These are phyloP conservation scores for Globisporangium echinulatum DNA, from an alignment of 352 stramenopile species.

Conservation along the genomic window DNA sequence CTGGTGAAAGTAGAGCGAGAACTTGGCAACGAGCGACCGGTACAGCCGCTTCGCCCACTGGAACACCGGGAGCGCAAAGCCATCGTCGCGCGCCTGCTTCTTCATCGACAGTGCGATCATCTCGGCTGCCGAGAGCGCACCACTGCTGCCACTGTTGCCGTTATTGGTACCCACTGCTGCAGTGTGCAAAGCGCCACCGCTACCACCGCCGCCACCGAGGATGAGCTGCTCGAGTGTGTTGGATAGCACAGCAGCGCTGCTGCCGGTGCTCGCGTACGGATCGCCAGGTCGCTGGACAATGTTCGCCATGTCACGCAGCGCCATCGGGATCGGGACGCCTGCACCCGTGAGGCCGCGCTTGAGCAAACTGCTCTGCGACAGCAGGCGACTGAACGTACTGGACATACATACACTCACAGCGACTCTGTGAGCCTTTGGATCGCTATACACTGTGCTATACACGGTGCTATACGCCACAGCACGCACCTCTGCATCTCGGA, in stretches of 20 bases:
- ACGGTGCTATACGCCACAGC: too few species aligned
- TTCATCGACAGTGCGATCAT: slow-evolving; percentile 77
- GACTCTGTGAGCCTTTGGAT: too few species aligned
- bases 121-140: slow-evolving; percentile 43
- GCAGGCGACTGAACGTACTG: slow-evolving; percentile 51
- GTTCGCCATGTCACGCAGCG: slow-evolving; percentile 13
- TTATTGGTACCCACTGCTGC: neutral
- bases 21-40: slow-evolving; percentile 79
- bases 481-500: slow-evolving; percentile 21
- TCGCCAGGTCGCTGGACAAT: slow-evolving; percentile 37
- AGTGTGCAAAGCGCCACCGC: slow-evolving; percentile 2
- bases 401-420: neutral
- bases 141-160: slow-evolving; percentile 13
- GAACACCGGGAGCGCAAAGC: slow-evolving; percentile 72
- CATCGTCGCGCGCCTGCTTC: slow-evolving; percentile 69
- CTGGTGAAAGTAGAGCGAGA: slow-evolving; percentile 74
- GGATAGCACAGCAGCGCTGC: slow-evolving; percentile 19
- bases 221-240: slow-evolving; percentile 72
- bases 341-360: slow-evolving; percentile 33
- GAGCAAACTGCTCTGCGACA: slow-evolving; percentile 56
- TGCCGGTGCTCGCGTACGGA: slow-evolving; percentile 35
- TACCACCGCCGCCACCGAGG: slow-evolving; percentile 24
- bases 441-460: too few species aligned
- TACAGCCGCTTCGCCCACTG: slow-evolving; percentile 81
- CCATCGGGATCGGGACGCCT: slow-evolving; percentile 21